Base-by-base conservation (phyloP, 257 asterid genomes). In the Capsicum rhomboideum region DNA sequence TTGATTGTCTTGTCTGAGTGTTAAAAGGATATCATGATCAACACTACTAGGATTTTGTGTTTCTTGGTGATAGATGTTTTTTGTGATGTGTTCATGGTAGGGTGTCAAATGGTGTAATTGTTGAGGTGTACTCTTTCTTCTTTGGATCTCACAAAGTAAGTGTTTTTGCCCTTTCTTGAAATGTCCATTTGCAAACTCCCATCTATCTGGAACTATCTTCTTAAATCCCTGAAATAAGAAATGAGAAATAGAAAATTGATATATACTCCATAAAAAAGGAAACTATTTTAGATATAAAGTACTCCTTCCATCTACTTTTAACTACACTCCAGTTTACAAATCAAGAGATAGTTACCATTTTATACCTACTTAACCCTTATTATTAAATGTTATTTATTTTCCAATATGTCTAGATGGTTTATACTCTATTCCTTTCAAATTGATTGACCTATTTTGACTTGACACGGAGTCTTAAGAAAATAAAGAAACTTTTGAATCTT, bases 101-200 rank as follows among this genome's bases (percentile, higher is more conserved):
- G 79, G 13, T 44, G 18, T 74, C 80, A 74, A 74, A 74, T 74
- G 21, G 31, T 44, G 80, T 44, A 46, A 23, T 21, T 74, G 93
- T 78, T 86, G 98, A 20, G 91, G 55, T 0, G 98, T 42, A 42
- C 34, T 91, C 82, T 91, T 94, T n/a, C 99, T 86, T 89, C 99
- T 89, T 88, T 94, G 98, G 88, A 96, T 94, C 92, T 96, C 98
- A 52, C 98, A 94, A 0, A 96, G 83, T 21, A 94, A 61, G 59
- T 93, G 97, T 54, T 94, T 94, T 81, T 96, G 98, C 0, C 98
- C 99, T 54, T 90, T 96, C 79, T 86, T 87, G 88, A 92, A 92
- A 75, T 85, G 82, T 46, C 89, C 93, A 21, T 96, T 96, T 0
- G 99, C 97, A 81, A 94, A 96, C 84, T 96, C 99, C 98, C 99